Evolutionary conservation across 345 rosid genomes (phyloP).

Genomic region (Salix viminalis): DNA sequence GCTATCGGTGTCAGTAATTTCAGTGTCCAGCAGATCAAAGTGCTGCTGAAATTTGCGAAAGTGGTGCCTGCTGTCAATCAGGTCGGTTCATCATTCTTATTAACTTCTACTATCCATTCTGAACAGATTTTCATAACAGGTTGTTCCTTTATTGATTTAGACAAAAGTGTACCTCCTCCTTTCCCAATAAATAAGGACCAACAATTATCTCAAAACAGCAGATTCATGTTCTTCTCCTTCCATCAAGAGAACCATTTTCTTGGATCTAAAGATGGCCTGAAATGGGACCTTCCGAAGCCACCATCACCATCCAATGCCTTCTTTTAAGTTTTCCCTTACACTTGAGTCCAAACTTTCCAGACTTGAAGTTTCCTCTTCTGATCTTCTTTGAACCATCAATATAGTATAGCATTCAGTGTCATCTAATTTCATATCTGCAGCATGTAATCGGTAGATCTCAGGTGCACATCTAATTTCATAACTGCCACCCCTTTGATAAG

Average conservation of each 20-base stretch:
- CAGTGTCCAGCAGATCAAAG: slow-evolving; percentile 47
- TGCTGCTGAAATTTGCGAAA: slow-evolving; percentile 53
- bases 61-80: slow-evolving; percentile 59
- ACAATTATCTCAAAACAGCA: neutral
- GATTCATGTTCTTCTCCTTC: neutral
- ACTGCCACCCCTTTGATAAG: neutral
- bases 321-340: neutral
- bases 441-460: neutral
- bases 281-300: neutral
- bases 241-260: neutral
- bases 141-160: neutral
- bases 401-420: neutral
- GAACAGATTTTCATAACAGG: neutral
- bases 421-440: neutral
- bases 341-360: neutral
- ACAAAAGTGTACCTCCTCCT: neutral
- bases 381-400: neutral
- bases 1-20: slow-evolving; percentile 64
- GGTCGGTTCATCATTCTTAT: slow-evolving; percentile 26
- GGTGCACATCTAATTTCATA: neutral
- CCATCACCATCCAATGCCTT: neutral
- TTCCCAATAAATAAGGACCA: neutral
- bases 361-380: neutral
- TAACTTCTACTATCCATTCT: neutral
- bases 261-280: neutral